These are phyloP conservation scores for Parsonsia alboflavescens DNA, from an alignment of 257 asterid genomes.

Conservation along the genomic window DNA sequence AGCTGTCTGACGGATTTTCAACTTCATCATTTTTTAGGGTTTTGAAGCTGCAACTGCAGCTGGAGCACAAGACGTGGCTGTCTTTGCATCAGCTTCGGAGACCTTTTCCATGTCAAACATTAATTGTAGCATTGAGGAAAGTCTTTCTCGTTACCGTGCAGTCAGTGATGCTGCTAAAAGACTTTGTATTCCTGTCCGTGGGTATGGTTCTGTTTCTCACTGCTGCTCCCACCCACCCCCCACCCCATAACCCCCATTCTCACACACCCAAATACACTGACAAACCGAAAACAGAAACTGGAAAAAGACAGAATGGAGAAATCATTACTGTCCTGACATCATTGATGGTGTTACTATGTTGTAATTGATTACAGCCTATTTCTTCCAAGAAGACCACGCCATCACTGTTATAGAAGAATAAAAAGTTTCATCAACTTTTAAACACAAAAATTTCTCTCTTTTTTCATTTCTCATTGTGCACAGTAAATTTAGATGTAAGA, in stretches of 20 bases:
- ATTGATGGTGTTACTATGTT: background rate
- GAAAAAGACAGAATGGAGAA: background rate
- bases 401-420: background rate
- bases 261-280: no score
- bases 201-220: slow-evolving; percentile 41
- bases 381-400: background rate
- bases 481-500: background rate
- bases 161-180: slow-evolving; percentile 76
- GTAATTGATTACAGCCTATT: background rate
- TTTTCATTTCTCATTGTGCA: background rate
- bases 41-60: slow-evolving; percentile 91
- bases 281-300: background rate
- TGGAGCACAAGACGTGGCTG: slow-evolving; percentile 89
- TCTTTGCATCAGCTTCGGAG: slow-evolving; percentile 97
- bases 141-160: slow-evolving; percentile 71
- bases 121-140: slow-evolving; percentile 87
- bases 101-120: slow-evolving; percentile 86
- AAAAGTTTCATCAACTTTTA: background rate
- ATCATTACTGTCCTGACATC: background rate
- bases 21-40: slow-evolving; percentile 43
- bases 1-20: background rate
- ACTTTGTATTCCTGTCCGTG: slow-evolving; percentile 82
- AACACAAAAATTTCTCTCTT: background rate
- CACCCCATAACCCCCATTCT: background rate
- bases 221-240: background rate